These are phyloP conservation scores for Geranium incanum DNA, from an alignment of 441 rosid species.

Conservation along the genomic window DNA sequence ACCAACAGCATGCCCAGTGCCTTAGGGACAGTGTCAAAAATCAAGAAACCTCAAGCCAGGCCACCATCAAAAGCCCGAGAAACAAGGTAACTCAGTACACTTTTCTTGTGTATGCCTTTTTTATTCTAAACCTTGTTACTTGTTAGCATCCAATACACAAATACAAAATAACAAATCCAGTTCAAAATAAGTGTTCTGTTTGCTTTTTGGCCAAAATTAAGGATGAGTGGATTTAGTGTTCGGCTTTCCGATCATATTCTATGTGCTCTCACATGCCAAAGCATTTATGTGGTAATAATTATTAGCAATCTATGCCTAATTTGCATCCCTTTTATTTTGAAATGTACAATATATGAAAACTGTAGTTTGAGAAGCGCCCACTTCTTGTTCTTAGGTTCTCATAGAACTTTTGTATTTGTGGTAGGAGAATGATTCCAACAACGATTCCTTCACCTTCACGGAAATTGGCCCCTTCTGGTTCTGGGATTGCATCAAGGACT, in stretches of 20 bases:
- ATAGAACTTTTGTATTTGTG: slow-evolving; percentile 1
- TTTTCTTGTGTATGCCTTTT: background rate
- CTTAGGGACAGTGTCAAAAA: slow-evolving; percentile 29
- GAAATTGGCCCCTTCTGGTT: slow-evolving; percentile 33
- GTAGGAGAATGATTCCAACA: slow-evolving; percentile 68
- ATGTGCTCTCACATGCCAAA: too few relatives aligned
- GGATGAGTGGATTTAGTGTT: too few relatives aligned
- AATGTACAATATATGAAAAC: too few relatives aligned
- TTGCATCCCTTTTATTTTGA: too few relatives aligned
- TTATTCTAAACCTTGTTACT: background rate
- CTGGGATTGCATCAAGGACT: slow-evolving; percentile 27
- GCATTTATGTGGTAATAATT: too few relatives aligned
- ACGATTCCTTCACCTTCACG: slow-evolving; percentile 53
- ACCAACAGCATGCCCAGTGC: slow-evolving; percentile 31
- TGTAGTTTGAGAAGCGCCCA: background rate
- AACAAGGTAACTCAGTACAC: slow-evolving; percentile 35
- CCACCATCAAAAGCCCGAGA: slow-evolving; percentile 35
- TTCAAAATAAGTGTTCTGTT: too few relatives aligned
- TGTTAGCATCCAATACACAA: too few relatives aligned
- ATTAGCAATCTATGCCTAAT: too few relatives aligned
- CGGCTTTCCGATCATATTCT: too few relatives aligned
- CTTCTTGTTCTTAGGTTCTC: background rate
- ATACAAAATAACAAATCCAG: background rate
- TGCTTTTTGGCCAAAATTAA: too few relatives aligned
- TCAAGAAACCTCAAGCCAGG: slow-evolving; percentile 45